Base-by-base conservation (phyloP, 2,329 filamentous ascomycete genomes). In the Ophiosphaerella narmari region DNA sequence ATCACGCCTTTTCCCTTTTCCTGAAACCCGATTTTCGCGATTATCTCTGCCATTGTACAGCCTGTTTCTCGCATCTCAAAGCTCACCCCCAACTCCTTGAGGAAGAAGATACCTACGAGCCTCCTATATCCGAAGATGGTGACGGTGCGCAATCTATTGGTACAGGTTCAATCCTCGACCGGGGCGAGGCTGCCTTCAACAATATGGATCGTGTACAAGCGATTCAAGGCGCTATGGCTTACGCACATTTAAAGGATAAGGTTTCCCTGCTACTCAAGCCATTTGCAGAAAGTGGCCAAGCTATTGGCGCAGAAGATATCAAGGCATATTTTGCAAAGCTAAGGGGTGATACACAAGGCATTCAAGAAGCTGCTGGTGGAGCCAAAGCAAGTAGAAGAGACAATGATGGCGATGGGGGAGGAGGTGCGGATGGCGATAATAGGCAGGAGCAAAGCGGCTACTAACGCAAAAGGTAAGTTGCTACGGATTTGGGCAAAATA, bases 181-280 rank as follows among this genome's bases (percentile, higher is more conserved):
- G 91, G 14, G 94, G 94, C 39, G 94, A 99, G 76, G 93, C 90
- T 40, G 93, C 92, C 0, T 82, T 99, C 24, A 91, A 87, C 70
- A 95, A 91, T 64, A 87, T 99, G 48, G 94, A 99, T 70, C 89
- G 94, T 2, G 93, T 97, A 7, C 83, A 87, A 12, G 94, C 94
- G 4, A 96, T 99, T 48, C 74, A 99, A 72, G 94, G 94, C 13
- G 93, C 96, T 39, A 97, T 97, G 91, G 93, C 92, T 0, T 99
- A 97, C 75, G 97, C 97, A 66, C 89, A 96, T 65, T 82, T 99
- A 52, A 94, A 95, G 68, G 92, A 97, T 67, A 92, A 93, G 70
- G 85, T 99, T n/a, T 96, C 93, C 78, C 87, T 87, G 0, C 97
- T 99, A 71, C 85, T 99, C 65, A 86, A 92, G 74, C 89, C 95